phyloP scores from a whole-genome alignment of 179 eudicot species.

The Beta corolliflora region DNA sequence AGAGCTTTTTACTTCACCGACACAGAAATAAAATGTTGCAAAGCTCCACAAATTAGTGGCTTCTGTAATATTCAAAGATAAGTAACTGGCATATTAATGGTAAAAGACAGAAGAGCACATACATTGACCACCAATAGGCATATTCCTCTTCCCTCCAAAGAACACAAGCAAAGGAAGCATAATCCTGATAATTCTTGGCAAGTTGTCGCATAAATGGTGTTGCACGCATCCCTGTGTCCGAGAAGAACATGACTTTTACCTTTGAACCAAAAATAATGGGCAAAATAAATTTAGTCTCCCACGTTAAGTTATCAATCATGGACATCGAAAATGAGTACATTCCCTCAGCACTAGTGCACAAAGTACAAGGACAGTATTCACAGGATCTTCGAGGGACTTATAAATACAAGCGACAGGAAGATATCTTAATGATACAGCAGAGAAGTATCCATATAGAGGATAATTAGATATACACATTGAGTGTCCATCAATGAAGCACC shows the following conservation, averaged over 20 bases:
- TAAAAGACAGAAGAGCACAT: slow-evolving; percentile 35
- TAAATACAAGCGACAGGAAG: background rate
- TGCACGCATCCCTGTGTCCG: slow-evolving; percentile 90
- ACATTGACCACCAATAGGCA: slow-evolving; percentile 76
- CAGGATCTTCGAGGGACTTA: background rate
- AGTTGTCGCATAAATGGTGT: slow-evolving; percentile 81
- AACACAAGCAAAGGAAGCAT: slow-evolving; percentile 82
- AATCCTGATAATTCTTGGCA: slow-evolving; percentile 69
- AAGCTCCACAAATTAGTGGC: background rate
- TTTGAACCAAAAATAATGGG: slow-evolving; percentile 32
- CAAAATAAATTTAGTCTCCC: background rate
- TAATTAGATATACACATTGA: background rate
- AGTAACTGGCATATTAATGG: background rate
- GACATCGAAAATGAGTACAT: background rate
- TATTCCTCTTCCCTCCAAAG: slow-evolving; percentile 83
- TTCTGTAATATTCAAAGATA: background rate
- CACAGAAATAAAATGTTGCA: slow-evolving; percentile 7
- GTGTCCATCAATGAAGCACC: background rate
- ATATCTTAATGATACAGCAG: background rate
- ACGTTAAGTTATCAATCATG: background rate
- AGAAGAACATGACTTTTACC: slow-evolving; percentile 88
- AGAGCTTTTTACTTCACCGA: background rate
- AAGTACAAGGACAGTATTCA: background rate
- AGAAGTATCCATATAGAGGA: too few species aligned
- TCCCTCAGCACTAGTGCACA: background rate